Conservation (phyloP, 352 stramenopile genomes). For the Phytophthora melonis region DNA sequence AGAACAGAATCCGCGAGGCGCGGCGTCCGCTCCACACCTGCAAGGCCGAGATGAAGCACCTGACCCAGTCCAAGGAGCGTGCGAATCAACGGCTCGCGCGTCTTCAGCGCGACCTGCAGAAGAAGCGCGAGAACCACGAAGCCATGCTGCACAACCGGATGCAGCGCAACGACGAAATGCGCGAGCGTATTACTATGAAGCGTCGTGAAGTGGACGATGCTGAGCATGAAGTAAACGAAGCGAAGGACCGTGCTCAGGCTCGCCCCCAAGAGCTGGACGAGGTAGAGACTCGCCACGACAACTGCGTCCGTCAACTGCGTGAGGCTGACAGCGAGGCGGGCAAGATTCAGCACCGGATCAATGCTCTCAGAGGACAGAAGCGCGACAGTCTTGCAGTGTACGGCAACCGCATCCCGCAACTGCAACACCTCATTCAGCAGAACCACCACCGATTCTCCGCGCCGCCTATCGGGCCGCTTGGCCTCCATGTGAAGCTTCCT, state of each 20-base stretch:
- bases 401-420: constrained; percentile 68
- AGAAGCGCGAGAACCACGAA: constrained; percentile 65
- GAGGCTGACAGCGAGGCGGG: constrained; percentile 64
- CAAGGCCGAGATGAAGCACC: constrained; percentile 73
- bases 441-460: constrained; percentile 71
- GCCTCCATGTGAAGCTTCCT: constrained; percentile 77
- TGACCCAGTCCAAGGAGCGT: constrained; percentile 60
- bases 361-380: constrained; percentile 58
- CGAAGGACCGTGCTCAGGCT: constrained; percentile 39
- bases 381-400: constrained; percentile 71
- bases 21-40: constrained; percentile 69
- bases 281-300: constrained; percentile 66
- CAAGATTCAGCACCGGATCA: constrained; percentile 60
- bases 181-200: constrained; percentile 60
- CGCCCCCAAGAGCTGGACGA: constrained; percentile 56
- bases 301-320: constrained; percentile 61
- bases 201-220: constrained; percentile 52
- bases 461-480: constrained; percentile 78
- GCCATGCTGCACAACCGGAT: constrained; percentile 63
- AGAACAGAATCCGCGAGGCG: constrained; percentile 72
- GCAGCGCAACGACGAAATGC: constrained; percentile 71
- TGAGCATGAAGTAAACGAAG: constrained; percentile 50
- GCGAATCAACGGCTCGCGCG: constrained; percentile 61
- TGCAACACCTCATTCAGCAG: constrained; percentile 81
- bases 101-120: constrained; percentile 60